Conservation (phyloP, 1,139 yeast species). For the Yamadazyma dendronema region DNA sequence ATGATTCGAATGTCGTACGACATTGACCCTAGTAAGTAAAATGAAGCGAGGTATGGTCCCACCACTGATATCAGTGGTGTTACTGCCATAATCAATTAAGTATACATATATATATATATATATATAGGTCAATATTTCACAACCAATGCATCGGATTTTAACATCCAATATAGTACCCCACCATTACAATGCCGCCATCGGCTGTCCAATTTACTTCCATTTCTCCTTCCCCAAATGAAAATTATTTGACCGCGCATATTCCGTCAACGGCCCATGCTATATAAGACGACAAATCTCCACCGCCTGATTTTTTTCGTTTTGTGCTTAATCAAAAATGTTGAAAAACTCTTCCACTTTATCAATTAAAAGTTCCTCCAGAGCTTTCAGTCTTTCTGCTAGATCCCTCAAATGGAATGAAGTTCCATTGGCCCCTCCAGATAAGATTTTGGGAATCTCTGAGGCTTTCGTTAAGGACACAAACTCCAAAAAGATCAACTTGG, state of each 20-base stretch:
- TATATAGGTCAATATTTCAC: not conserved
- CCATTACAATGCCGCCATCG: no score
- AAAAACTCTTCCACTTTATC: conserved; percentile 7
- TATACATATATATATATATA: not conserved
- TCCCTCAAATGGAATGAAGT: conserved; percentile 39
- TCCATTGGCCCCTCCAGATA: conserved; percentile 71
- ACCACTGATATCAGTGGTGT: no score
- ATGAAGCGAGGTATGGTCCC: no score
- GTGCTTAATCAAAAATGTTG: conserved; percentile 8
- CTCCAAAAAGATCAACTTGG: conserved; percentile 45
- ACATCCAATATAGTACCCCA: no score
- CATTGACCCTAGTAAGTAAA: conserved; percentile 1
- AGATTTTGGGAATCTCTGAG: conserved; percentile 66
- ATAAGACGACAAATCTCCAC: conserved; percentile 7
- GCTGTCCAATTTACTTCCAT: no score
- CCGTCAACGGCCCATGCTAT: conserved; percentile 9
- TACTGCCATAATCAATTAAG: no score
- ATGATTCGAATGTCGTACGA: conserved; percentile 2
- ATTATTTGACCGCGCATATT: no score
- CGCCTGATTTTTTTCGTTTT: conserved; percentile 1
- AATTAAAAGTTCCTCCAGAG: conserved; percentile 10
- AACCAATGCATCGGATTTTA: conserved; percentile 4
- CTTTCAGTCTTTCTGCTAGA: conserved; percentile 13
- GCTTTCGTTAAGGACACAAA: conserved; percentile 44
- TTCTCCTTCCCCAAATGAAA: no score